phyloP scores from a whole-genome alignment of 306 rosid species.

The Cicer yamashitae region DNA sequence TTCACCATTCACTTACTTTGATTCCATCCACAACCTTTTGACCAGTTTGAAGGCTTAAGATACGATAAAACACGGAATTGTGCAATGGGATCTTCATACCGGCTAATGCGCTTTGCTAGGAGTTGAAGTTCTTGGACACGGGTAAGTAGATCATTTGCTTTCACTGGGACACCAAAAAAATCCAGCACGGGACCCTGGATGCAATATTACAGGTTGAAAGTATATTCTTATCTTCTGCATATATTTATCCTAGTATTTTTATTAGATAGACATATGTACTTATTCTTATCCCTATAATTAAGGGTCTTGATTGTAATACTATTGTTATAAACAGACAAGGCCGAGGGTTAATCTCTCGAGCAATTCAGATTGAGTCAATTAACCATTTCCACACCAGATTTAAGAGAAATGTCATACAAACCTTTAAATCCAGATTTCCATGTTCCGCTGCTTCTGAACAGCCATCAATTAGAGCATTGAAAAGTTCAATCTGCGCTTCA shows the following conservation, averaged over 20 bases:
- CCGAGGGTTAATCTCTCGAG: background rate
- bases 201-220: slow-evolving; percentile 47
- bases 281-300: background rate
- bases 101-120: slow-evolving; percentile 88
- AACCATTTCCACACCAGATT: slow-evolving; percentile 32
- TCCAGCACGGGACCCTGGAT: slow-evolving; percentile 94
- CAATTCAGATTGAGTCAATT: background rate
- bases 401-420: slow-evolving; percentile 46
- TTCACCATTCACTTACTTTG: slow-evolving; percentile 76
- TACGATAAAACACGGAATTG: slow-evolving; percentile 84
- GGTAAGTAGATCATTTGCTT: slow-evolving; percentile 82
- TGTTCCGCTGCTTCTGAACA: slow-evolving; percentile 83
- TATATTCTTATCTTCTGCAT: no score
- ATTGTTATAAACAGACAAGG: background rate
- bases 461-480: slow-evolving; percentile 82
- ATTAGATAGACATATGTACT: background rate
- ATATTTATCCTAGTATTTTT: background rate
- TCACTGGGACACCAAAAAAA: slow-evolving; percentile 93
- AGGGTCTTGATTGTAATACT: background rate
- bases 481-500: slow-evolving; percentile 80
- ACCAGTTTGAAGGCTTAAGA: slow-evolving; percentile 98
- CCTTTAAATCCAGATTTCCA: slow-evolving; percentile 86
- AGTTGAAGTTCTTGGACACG: slow-evolving; percentile 96
- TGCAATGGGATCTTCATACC: slow-evolving; percentile 89
- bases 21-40: slow-evolving; percentile 99